phyloP scores from a whole-genome alignment of 163 green algal species.

The Coccomyxa subellipsoidea region DNA sequence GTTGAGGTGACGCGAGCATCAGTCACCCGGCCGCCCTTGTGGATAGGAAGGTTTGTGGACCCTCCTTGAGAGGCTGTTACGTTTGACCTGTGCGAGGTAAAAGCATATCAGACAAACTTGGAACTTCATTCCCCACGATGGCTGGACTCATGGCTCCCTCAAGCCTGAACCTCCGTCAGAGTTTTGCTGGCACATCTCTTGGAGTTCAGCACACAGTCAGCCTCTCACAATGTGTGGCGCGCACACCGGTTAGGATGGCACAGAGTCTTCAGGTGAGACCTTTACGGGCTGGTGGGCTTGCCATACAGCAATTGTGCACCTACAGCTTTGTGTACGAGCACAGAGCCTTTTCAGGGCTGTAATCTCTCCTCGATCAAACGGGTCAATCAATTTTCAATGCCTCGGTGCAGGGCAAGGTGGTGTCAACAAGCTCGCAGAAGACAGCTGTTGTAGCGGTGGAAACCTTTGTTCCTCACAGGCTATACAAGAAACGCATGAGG shows the following conservation, averaged over 20 bases:
- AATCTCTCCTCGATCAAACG: neutral
- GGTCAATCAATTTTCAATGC: neutral
- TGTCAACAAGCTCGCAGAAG: constrained; percentile 13
- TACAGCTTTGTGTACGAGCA: no score
- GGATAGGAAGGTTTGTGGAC: neutral
- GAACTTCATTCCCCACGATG: neutral
- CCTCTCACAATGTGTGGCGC: neutral
- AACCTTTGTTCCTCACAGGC: neutral
- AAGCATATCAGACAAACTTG: neutral
- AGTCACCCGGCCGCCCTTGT: neutral
- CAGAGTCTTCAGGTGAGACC: neutral
- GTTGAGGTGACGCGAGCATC: neutral
- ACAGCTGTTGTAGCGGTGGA: constrained; percentile 16
- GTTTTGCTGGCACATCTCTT: neutral
- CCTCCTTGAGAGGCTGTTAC: neutral
- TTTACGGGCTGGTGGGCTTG: neutral
- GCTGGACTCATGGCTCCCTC: neutral
- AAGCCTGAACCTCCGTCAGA: neutral
- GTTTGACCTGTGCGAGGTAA: no score
- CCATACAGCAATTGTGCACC: neutral
- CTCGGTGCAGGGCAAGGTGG: constrained; percentile 12
- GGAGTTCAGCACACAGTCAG: neutral
- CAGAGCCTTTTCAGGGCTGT: neutral
- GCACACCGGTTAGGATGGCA: neutral
- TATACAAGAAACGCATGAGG: constrained; percentile 17